Evolutionary conservation across 78 protist species (phyloP).

Genomic region (Dictyostelium capitatum): DNA sequence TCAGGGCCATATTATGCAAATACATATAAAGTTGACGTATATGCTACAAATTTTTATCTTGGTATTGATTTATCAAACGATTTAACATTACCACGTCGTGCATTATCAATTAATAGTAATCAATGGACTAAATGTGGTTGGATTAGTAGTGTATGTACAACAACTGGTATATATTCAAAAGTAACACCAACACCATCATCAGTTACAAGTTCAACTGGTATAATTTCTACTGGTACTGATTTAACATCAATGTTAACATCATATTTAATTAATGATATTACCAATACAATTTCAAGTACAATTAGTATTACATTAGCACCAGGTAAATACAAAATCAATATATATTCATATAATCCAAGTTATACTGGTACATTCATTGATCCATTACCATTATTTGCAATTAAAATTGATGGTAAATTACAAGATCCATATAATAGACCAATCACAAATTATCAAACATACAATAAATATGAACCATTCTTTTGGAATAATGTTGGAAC

Average conservation of each 20-base stretch:
- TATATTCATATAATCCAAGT: not conserved
- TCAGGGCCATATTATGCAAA: not conserved
- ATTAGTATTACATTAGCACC: not conserved
- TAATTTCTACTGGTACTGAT: not conserved
- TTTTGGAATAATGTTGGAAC: not conserved
- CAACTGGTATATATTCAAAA: not conserved
- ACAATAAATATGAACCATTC: not conserved
- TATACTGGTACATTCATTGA: not conserved
- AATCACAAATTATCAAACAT: not conserved
- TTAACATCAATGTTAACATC: not conserved
- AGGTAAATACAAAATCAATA: not conserved
- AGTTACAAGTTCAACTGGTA: not conserved
- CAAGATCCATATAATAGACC: not conserved
- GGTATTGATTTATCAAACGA: not conserved
- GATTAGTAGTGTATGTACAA: not conserved
- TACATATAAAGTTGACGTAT: not conserved
- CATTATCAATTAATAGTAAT: not conserved
- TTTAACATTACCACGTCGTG: no score
- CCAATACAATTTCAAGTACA: no score
- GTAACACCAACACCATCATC: not conserved
- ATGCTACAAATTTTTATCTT: not conserved
- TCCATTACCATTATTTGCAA: not conserved
- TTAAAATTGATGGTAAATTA: not conserved
- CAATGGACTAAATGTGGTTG: constrained; percentile 23
- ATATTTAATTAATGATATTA: not conserved